Evolutionary conservation across 148 eudicot genomes (phyloP).

Genomic region (Rhododendron henanense): DNA sequence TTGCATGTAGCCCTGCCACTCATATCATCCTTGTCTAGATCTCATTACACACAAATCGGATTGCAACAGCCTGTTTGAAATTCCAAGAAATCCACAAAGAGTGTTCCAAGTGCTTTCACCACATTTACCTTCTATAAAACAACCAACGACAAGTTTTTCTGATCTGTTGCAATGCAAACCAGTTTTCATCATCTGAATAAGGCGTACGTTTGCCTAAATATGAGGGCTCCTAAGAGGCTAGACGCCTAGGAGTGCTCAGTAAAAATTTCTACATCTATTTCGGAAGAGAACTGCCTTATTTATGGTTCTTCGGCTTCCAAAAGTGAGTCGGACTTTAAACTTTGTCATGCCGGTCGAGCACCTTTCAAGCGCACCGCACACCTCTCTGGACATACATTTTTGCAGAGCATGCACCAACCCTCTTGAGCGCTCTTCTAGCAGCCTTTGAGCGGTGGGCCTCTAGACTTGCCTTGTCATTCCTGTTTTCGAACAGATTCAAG

Average conservation of each 20-base stretch:
- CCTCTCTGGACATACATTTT: not conserved
- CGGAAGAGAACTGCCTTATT: not conserved
- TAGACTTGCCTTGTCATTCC: not conserved
- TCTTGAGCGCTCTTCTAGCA: not conserved
- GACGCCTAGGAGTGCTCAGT: not conserved
- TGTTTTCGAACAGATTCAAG: not conserved
- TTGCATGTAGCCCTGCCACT: not conserved
- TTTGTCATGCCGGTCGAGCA: not conserved
- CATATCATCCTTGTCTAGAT: not conserved
- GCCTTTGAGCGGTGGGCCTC: not conserved
- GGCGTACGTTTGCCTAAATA: not conserved
- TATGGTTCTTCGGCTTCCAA: not conserved
- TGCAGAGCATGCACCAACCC: not conserved
- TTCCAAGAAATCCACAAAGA: not conserved
- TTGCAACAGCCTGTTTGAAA: not conserved
- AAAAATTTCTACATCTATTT: not conserved
- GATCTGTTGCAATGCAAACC: not conserved
- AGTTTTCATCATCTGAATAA: not conserved
- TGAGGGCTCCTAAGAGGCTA: not conserved
- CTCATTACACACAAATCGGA: not conserved
- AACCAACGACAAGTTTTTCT: not conserved
- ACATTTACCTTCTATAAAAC: not conserved
- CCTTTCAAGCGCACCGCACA: no score
- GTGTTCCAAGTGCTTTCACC: not conserved
- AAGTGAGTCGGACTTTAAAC: not conserved